Conservation (phyloP, 495 filamentous ascomycete species). For the Penicillium maclennaniae region DNA sequence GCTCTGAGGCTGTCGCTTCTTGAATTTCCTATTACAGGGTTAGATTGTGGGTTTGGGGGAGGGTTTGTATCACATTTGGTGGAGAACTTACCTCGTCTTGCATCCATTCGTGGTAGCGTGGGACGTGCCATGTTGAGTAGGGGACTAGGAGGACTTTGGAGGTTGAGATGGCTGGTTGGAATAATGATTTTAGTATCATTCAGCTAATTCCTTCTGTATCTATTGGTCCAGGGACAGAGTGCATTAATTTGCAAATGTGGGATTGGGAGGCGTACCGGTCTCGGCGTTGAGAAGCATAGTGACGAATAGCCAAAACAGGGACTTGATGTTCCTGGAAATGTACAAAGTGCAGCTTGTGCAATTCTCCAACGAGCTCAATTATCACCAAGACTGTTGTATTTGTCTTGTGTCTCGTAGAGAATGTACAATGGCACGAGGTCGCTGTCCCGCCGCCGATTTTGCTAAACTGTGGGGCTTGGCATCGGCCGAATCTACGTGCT, state of each 20-base stretch:
- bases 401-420: not conserved
- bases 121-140: conserved; percentile 77
- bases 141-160: conserved; percentile 69
- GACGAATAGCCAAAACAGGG: not conserved
- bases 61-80: not conserved
- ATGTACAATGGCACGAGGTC: not conserved
- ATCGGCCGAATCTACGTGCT: not conserved
- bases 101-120: conserved; percentile 87
- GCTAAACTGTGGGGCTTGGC: conserved; percentile 6
- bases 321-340: not conserved
- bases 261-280: conserved; percentile 27
- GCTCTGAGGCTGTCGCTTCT: conserved; percentile 79
- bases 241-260: conserved; percentile 4
- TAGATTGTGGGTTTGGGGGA: not conserved
- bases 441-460: conserved; percentile 1
- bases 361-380: not conserved
- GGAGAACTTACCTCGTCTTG: conserved; percentile 63
- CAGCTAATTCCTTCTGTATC: too few relatives aligned
- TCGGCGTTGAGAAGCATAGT: conserved; percentile 42
- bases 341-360: not conserved
- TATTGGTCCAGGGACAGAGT: not conserved
- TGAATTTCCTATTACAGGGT: conserved; percentile 60
- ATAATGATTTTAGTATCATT: not conserved
- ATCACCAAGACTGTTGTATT: not conserved
- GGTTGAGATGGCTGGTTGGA: conserved; percentile 60